phyloP scores from a whole-genome alignment of 2,329 filamentous ascomycete genomes.

The Cladophialophora carrionii region DNA sequence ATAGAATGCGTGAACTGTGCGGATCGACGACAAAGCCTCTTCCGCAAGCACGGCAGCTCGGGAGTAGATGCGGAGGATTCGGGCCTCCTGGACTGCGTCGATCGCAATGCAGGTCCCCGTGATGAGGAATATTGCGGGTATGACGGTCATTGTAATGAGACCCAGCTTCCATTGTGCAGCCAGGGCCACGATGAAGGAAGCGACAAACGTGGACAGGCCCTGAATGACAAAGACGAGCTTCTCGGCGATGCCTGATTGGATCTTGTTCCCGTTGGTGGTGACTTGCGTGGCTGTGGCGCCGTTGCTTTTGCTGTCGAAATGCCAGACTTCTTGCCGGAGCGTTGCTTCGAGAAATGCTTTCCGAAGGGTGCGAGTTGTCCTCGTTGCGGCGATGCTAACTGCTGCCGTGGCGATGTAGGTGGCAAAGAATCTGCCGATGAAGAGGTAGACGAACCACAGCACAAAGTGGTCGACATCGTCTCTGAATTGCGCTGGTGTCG shows the following conservation, averaged over 20 bases:
- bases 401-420: slow-evolving; percentile 43
- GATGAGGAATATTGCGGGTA: slow-evolving; percentile 50
- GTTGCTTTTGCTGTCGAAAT: slow-evolving; percentile 40
- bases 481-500: slow-evolving; percentile 36
- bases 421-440: slow-evolving; percentile 43
- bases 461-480: slow-evolving; percentile 31
- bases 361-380: slow-evolving; percentile 37
- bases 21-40: slow-evolving; percentile 56
- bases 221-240: slow-evolving; percentile 45
- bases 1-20: slow-evolving; percentile 56
- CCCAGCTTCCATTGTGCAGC: slow-evolving; percentile 51
- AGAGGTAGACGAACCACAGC: slow-evolving; percentile 47
- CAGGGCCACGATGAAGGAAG: slow-evolving; percentile 48
- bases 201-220: slow-evolving; percentile 46
- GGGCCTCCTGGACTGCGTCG: slow-evolving; percentile 34
- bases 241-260: slow-evolving; percentile 49
- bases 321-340: slow-evolving; percentile 42
- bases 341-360: slow-evolving; percentile 39
- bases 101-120: slow-evolving; percentile 38
- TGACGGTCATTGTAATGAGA: slow-evolving; percentile 52
- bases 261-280: slow-evolving; percentile 42
- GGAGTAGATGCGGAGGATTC: slow-evolving; percentile 46
- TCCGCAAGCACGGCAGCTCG: slow-evolving; percentile 54
- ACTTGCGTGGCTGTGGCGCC: slow-evolving; percentile 42
- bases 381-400: slow-evolving; percentile 37